phyloP scores from a whole-genome alignment of 2,329 filamentous ascomycete genomes.

The Botrytis paeoniae region DNA sequence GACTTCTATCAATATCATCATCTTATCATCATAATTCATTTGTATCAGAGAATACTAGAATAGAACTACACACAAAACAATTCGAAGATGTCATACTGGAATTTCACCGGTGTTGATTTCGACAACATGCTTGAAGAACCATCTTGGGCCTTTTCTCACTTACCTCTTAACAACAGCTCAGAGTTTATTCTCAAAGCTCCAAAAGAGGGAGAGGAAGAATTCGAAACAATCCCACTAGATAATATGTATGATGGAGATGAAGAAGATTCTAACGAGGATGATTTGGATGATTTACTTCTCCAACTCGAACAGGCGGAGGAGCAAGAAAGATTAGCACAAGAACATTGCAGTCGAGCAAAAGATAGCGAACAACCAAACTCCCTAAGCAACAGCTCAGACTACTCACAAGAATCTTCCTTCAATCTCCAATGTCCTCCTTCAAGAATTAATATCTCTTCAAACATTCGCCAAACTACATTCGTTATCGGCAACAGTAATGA shows the following conservation, averaged over 20 bases:
- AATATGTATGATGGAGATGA: slow-evolving; percentile 1
- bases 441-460: neutral
- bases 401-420: neutral
- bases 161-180: neutral
- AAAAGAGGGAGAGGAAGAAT: neutral
- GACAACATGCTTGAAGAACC: neutral
- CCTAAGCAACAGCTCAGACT: neutral
- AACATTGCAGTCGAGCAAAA: neutral
- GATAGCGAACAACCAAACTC: slow-evolving; percentile 10
- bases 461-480: neutral
- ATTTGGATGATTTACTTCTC: neutral
- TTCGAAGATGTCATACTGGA: neutral
- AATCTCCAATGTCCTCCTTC: neutral
- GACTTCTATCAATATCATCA: neutral
- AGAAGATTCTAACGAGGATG: neutral
- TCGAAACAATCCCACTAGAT: neutral
- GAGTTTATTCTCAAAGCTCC: neutral
- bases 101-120: neutral
- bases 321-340: neutral
- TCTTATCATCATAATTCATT: neutral
- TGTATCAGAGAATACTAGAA: neutral
- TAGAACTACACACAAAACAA: neutral
- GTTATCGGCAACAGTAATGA: neutral
- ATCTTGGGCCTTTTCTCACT: neutral
- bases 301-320: neutral